Evolutionary conservation across 345 rosid genomes (phyloP).

Genomic region (Heritiera littoralis): DNA sequence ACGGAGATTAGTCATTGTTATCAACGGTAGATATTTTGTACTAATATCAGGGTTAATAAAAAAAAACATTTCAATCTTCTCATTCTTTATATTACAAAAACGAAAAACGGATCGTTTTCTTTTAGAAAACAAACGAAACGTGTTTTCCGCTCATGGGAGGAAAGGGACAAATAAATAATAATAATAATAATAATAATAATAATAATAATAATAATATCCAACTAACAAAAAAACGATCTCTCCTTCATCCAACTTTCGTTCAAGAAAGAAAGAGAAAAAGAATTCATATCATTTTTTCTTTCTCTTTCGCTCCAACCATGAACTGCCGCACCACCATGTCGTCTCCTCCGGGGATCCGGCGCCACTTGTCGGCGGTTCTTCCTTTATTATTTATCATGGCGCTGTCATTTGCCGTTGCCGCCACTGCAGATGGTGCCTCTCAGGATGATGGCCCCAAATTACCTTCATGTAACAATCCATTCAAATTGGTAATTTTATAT

Average conservation of each 20-base stretch:
- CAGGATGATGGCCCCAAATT: not conserved
- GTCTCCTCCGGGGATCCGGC: not conserved
- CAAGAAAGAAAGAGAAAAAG: not conserved
- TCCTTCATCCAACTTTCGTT: not conserved
- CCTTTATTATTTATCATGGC: conserved; percentile 3
- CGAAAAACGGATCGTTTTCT: too few relatives aligned
- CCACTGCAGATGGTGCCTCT: conserved; percentile 12
- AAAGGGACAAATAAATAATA: not conserved
- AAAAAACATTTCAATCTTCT: too few relatives aligned
- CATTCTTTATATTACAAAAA: too few relatives aligned
- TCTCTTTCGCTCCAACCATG: not conserved
- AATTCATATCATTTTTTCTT: not conserved
- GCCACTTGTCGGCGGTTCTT: not conserved
- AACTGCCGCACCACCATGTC: not conserved
- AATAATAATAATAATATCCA: not conserved
- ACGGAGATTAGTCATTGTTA: too few relatives aligned
- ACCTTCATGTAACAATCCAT: conserved; percentile 13
- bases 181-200: too few relatives aligned
- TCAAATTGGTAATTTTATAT: not conserved
- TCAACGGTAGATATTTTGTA: too few relatives aligned
- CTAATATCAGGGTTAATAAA: too few relatives aligned
- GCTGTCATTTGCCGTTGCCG: not conserved
- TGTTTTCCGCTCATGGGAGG: too few relatives aligned
- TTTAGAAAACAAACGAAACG: too few relatives aligned
- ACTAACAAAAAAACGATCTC: not conserved